phyloP scores from a whole-genome alignment of 2,329 filamentous ascomycete species.

The Lasiodiplodia citricola region DNA sequence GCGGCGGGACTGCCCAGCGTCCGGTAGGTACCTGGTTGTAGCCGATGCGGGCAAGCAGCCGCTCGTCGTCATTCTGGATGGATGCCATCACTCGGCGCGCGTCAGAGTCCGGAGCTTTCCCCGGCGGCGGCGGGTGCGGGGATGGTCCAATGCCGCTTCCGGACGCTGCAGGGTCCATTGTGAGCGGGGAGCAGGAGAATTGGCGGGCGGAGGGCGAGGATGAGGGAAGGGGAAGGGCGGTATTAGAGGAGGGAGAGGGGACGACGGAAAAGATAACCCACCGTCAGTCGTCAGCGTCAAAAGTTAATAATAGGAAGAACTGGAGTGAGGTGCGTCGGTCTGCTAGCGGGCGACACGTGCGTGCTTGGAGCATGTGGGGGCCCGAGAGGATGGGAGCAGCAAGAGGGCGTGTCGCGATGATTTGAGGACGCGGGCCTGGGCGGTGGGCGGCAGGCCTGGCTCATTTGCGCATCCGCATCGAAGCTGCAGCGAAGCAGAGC shows the following conservation, averaged over 20 bases:
- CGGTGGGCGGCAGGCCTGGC: background rate
- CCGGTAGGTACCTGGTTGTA: constrained; percentile 64
- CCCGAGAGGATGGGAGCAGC: constrained; percentile 12
- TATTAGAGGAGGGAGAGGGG: background rate
- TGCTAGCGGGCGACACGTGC: constrained; percentile 16
- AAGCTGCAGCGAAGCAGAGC: constrained; percentile 12
- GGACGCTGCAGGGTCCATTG: constrained; percentile 1
- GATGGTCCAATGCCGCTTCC: background rate
- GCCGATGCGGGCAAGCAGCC: constrained; percentile 64
- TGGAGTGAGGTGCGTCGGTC: background rate
- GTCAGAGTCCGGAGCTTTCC: constrained; percentile 1
- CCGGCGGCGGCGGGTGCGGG: background rate
- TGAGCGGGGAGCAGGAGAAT: background rate
- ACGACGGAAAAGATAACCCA: background rate
- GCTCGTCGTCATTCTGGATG: constrained; percentile 65
- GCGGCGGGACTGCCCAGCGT: background rate
- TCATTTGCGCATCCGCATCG: background rate
- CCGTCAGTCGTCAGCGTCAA: background rate
- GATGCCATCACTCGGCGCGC: constrained; percentile 47
- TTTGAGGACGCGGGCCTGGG: constrained; percentile 7
- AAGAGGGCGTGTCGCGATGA: constrained; percentile 7
- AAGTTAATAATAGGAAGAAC: constrained; percentile 17
- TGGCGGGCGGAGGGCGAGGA: background rate
- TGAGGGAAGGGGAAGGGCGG: background rate
- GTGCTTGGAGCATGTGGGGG: constrained; percentile 14